These are phyloP conservation scores for Leccinum variicolor DNA, from an alignment of 768 basidiomycete genomes.

Conservation along the genomic window DNA sequence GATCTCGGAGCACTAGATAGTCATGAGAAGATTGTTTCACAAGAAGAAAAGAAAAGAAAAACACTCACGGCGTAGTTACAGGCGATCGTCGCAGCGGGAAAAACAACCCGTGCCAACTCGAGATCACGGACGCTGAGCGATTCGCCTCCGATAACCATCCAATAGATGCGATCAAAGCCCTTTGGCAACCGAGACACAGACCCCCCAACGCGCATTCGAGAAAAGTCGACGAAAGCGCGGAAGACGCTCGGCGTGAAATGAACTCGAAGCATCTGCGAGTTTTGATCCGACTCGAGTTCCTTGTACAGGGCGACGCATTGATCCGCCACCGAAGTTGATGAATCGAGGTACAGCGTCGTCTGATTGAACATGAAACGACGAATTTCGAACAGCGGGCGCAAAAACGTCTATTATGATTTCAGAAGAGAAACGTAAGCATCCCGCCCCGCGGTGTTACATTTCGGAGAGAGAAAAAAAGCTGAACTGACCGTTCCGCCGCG, in stretches of 20 bases:
- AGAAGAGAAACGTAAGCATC: neutral
- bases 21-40: neutral
- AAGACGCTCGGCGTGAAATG: constrained; percentile 31
- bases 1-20: constrained; percentile 26
- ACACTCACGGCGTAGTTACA: constrained; percentile 30
- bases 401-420: constrained; percentile 20
- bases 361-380: constrained; percentile 33
- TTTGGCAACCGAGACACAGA: constrained; percentile 10
- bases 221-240: constrained; percentile 28
- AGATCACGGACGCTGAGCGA: constrained; percentile 24
- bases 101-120: constrained; percentile 22
- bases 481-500: constrained; percentile 30
- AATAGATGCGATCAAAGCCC: constrained; percentile 28
- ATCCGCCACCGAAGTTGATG: constrained; percentile 25
- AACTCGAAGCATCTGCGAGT: constrained; percentile 23
- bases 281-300: constrained; percentile 22
- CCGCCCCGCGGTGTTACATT: neutral
- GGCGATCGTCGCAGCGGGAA: constrained; percentile 27
- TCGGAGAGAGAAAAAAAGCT: neutral
- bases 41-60: neutral
- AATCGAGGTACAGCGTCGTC: constrained; percentile 29
- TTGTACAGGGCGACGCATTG: constrained; percentile 24
- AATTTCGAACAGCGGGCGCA: constrained; percentile 31
- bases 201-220: constrained; percentile 18
- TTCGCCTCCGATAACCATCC: constrained; percentile 34